Evolutionary conservation across 129 eudicot species (phyloP).

Genomic region (Kitagawia praeruptora): DNA sequence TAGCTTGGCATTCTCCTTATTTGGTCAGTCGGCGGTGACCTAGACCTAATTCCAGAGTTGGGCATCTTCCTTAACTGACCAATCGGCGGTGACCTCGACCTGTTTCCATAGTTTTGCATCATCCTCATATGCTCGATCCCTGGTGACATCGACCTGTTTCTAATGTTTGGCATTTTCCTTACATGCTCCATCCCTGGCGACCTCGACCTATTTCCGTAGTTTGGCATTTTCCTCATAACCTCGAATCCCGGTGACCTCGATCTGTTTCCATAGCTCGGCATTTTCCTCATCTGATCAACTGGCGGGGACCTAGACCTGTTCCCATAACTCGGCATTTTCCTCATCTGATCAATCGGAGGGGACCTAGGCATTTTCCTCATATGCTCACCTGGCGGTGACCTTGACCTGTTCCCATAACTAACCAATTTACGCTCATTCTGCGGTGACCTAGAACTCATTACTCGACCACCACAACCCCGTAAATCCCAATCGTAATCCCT

Average conservation of each 20-base stretch:
- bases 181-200: not conserved
- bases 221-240: not conserved
- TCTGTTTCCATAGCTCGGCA: not conserved
- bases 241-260: not conserved
- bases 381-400: not conserved
- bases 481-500: conserved; percentile 20
- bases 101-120: not conserved
- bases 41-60: conserved; percentile 18
- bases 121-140: not conserved
- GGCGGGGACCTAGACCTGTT: not conserved
- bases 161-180: not conserved
- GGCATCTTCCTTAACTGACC: not conserved
- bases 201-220: not conserved
- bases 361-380: not conserved
- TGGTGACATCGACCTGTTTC: not conserved
- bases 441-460: conserved; percentile 18
- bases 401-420: not conserved
- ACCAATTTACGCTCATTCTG: not conserved
- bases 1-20: conserved; percentile 20
- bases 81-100: not conserved
- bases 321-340: not conserved
- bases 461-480: conserved; percentile 6
- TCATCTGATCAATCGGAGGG: not conserved
- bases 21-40: conserved; percentile 26
- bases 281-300: not conserved